These are phyloP conservation scores for Gamarada debralockiae DNA, from an alignment of 495 filamentous ascomycete genomes.

Conservation along the genomic window DNA sequence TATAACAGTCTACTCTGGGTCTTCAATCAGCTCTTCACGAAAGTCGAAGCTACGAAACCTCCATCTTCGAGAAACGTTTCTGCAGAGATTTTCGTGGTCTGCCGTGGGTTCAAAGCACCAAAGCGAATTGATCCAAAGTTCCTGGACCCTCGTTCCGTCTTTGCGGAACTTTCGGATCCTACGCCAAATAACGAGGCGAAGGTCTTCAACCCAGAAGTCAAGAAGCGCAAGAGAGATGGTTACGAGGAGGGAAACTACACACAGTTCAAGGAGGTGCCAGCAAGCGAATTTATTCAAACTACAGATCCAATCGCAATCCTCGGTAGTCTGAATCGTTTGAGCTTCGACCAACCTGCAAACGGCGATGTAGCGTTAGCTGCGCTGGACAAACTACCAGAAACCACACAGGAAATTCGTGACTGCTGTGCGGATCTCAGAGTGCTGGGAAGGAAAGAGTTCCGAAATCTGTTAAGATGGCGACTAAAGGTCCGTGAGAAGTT, in stretches of 20 bases:
- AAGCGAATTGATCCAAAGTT: constrained; percentile 91
- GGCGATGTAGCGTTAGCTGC: constrained; percentile 86
- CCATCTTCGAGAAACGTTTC: constrained; percentile 94
- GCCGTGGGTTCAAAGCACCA: constrained; percentile 88
- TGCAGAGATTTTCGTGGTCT: constrained; percentile 97
- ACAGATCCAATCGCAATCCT: constrained; percentile 95
- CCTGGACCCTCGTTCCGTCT: constrained; percentile 85
- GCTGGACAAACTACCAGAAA: constrained; percentile 86
- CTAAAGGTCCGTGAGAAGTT: constrained; percentile 88
- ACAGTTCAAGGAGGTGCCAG: constrained; percentile 83
- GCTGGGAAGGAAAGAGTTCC: constrained; percentile 91
- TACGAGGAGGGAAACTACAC: constrained; percentile 96
- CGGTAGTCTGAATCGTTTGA: constrained; percentile 77
- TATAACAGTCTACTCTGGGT: constrained; percentile 97
- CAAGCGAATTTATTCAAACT: constrained; percentile 92
- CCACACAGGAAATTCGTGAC: constrained; percentile 77
- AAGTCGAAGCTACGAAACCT: constrained; percentile 95
- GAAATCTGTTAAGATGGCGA: constrained; percentile 87
- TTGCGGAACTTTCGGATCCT: constrained; percentile 85
- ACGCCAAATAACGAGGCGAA: constrained; percentile 96
- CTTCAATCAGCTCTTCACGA: constrained; percentile 91
- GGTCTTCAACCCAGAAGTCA: constrained; percentile 94
- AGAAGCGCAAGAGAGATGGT: constrained; percentile 94
- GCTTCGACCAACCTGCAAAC: constrained; percentile 70
- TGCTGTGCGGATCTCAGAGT: constrained; percentile 90